Base-by-base conservation (phyloP, 208 protist genomes). In the Phytomonas sp. region DNA sequence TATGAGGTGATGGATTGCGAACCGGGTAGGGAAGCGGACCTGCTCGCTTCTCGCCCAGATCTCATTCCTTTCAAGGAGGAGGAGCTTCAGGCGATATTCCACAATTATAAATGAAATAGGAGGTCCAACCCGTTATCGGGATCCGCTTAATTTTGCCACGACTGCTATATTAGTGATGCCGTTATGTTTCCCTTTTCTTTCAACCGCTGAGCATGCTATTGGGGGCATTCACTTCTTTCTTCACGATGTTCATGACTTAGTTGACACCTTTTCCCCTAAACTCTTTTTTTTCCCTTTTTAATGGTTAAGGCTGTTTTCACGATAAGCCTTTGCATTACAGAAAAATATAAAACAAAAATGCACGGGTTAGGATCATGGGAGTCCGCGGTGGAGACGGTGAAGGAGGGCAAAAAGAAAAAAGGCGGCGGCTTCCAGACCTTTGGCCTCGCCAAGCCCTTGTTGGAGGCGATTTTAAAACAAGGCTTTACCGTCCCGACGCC, bases 401-500 rank as follows among this genome's bases (percentile, higher is more conserved):
- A 78, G 34, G 80, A 73, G 16, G 59, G 34, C 37, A 49, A 29
- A 29, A 93, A 91, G 73, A 94, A 92, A 72, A 87, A 87, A 60
- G 80, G 88, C 37, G 91, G 91, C 32, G 88, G 93, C 32, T 97
- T 97, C 72, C 88, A 95, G 63, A 86, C 83, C 29, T 69, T 97
- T n/a, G 94, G 88, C 2, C 83, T 99, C 0, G 88, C 87, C 19
- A 94, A 96, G 42, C 78, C 92, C 1, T 71, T 99, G 4, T 88
- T 98, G 4, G 88, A 97, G 69, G 94, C 83, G 0, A 89, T 99
- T 52, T 70, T 97, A 29, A 86, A 92, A n/a, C 95, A 98, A 69
- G 98, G 97, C 42, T 99, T 98, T 78, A 91, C 84, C n/a, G 88
- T 99, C 12, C 98, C 99, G 7, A 99, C 99, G 14, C 99, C 99